Base-by-base conservation (phyloP, 805 yeast species). In the Kluyveromyces siamensis region DNA sequence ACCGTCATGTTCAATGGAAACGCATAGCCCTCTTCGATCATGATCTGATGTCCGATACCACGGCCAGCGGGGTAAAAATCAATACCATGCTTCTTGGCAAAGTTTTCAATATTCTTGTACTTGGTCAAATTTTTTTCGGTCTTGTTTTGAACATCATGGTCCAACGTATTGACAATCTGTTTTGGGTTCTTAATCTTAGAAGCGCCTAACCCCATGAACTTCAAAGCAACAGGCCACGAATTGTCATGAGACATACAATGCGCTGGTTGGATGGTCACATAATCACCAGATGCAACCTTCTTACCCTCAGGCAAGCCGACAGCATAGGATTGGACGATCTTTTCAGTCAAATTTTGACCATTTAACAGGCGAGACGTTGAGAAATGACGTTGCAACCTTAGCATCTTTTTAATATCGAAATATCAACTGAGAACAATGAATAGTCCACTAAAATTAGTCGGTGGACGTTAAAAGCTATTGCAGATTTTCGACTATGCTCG, bases 231-330 rank as follows among this genome's bases (percentile, higher is more conserved):
- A 0, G 99, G 99, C 99, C 99, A 95, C 41, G 97, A 84, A 70
- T 93, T 93, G 68, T 93, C 99, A 67, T 93, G 99, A 14, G 98
- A 88, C 99, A 93, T 93, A 68, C 97, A 95, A 71, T 93, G 96
- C 2, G 96, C 91, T 3, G 99, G 99, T 60, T 73, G 77, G 63
- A 93, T 91, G 2, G 96, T 80, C 46, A 95, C 98, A 69, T 90
- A 93, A 71, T 93, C 99, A 13, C 98, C 99, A 43, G 87, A 75
- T 58, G 74, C 81, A 37, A 93, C 96, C 48, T 72, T 63, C 65
- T 93, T 91, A 30, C 80, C 83, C n/a, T 73, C 61, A 19, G 93
- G 80, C 41, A 87, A 66, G 3, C 91, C 95, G 10, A 90, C 95
- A 2, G 98, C 95, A 64, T 87, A 91, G 60, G 78, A 79, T 65